A percentile compares a stretch with the other conserved stretches of the same genome.
Conservation (phyloP, 192 early-diverging fungal genomes). For the Entomortierella lignicola region DNA sequence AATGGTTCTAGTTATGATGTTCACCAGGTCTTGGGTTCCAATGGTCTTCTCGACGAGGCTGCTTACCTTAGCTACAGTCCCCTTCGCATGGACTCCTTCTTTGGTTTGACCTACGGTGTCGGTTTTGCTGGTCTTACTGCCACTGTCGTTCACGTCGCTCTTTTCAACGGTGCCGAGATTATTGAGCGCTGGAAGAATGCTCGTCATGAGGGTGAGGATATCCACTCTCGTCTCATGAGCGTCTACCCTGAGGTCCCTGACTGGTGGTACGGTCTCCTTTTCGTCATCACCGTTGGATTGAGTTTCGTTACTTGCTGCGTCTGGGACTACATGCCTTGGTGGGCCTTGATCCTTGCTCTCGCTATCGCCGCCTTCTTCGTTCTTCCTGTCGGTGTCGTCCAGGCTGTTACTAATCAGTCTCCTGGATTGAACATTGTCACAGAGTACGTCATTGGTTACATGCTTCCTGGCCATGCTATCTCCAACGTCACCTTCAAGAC, state of each 20-base stretch:
- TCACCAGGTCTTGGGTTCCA: background rate
- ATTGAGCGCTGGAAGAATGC: conserved; percentile 46
- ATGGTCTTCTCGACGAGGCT: background rate
- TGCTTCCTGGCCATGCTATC: conserved; percentile 63
- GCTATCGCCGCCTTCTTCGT: conserved; percentile 54
- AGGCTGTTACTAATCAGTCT: conserved; percentile 63
- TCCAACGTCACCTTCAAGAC: conserved; percentile 70
- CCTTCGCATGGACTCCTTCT: background rate
- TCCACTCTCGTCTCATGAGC: conserved; percentile 74
- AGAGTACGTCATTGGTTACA: conserved; percentile 62
- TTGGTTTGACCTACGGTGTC: conserved; percentile 58
- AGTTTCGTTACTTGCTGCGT: conserved; percentile 71
- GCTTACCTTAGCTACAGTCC: background rate
- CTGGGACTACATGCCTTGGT: conserved; percentile 62
- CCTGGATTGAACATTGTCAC: conserved; percentile 63
- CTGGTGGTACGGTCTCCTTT: conserved; percentile 62
- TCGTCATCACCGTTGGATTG: conserved; percentile 57
- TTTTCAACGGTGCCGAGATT: conserved; percentile 72
- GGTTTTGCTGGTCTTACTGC: conserved; percentile 67
- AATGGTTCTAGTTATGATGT: background rate
- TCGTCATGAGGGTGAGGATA: conserved; percentile 54
- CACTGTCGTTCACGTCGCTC: conserved; percentile 63
- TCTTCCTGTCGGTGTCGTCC: conserved; percentile 68
- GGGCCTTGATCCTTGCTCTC: conserved; percentile 56
- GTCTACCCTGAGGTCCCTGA: conserved; percentile 65